These are phyloP conservation scores for Astragalus glycyphyllos DNA, from an alignment of 306 rosid species.

Conservation along the genomic window DNA sequence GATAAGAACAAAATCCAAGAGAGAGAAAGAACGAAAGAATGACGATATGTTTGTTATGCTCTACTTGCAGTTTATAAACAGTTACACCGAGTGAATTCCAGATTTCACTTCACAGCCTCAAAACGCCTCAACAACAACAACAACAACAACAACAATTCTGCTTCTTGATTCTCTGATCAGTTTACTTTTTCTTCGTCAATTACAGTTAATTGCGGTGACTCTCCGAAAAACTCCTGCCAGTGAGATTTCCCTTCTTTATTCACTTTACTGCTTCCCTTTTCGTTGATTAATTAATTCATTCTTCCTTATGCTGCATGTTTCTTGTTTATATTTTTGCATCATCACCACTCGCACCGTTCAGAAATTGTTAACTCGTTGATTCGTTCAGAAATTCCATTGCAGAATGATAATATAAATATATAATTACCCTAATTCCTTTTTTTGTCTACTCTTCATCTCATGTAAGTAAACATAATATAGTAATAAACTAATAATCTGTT, in stretches of 20 bases:
- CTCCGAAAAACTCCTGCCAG: background rate
- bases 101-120: background rate
- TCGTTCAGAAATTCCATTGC: conserved; percentile 13
- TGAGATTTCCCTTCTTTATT: background rate
- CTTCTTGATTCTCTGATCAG: conserved; percentile 8
- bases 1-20: conserved; percentile 37
- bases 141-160: too few relatives aligned
- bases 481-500: too few relatives aligned
- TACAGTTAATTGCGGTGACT: background rate
- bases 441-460: too few relatives aligned
- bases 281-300: conserved; percentile 11
- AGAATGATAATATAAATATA: background rate
- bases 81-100: background rate
- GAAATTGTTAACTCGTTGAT: conserved; percentile 6
- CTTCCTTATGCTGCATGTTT: background rate
- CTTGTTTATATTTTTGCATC: background rate
- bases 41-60: background rate
- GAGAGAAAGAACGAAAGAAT: conserved; percentile 17
- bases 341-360: background rate
- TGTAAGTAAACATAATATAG: too few relatives aligned
- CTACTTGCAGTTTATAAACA: background rate
- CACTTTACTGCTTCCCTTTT: background rate
- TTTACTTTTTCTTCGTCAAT: background rate
- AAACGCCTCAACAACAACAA: background rate
- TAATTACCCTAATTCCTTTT: background rate